Percentiles rank a stretch among this genome's conserved stretches.
phyloP scores from a whole-genome alignment of 352 stramenopile species.

The Phytophthora podocarpi region DNA sequence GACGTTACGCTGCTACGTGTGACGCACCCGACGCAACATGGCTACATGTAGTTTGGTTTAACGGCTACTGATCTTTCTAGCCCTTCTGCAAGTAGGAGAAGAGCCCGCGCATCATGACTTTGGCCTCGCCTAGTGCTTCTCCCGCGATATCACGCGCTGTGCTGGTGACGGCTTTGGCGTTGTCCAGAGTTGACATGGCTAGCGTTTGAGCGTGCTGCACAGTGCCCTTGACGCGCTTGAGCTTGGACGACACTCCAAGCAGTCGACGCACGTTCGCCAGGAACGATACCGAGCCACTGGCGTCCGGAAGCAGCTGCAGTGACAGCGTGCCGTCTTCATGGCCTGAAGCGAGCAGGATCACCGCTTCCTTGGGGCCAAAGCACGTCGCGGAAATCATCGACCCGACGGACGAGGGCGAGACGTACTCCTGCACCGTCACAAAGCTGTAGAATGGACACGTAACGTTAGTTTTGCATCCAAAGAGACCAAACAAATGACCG shows the following conservation, averaged over 20 bases:
- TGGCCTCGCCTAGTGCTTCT: conserved; percentile 83
- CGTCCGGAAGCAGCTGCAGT: conserved; percentile 81
- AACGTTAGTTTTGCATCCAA: neutral
- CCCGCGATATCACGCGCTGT: conserved; percentile 86
- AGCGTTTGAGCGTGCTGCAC: conserved; percentile 89
- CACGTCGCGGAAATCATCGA: conserved; percentile 61
- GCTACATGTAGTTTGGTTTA: too few relatives aligned
- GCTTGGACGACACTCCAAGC: conserved; percentile 77
- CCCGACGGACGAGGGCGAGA: conserved; percentile 28
- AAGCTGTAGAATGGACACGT: conserved; percentile 45
- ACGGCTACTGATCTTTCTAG: neutral
- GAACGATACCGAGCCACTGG: conserved; percentile 78
- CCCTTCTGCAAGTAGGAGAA: conserved; percentile 69
- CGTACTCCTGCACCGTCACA: conserved; percentile 77
- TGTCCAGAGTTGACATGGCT: conserved; percentile 81
- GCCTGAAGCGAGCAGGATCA: conserved; percentile 73
- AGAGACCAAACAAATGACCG: neutral
- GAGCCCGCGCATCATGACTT: conserved; percentile 81
- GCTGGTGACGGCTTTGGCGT: conserved; percentile 81
- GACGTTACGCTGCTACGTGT: conserved; percentile 1
- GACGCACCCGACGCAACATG: too few relatives aligned
- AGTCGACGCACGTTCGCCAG: conserved; percentile 73
- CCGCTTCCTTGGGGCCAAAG: conserved; percentile 78
- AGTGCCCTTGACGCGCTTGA: conserved; percentile 89
- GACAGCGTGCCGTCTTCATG: conserved; percentile 78